phyloP scores from a whole-genome alignment of 1,284 basidiomycete species.

The Boletus mariae region DNA sequence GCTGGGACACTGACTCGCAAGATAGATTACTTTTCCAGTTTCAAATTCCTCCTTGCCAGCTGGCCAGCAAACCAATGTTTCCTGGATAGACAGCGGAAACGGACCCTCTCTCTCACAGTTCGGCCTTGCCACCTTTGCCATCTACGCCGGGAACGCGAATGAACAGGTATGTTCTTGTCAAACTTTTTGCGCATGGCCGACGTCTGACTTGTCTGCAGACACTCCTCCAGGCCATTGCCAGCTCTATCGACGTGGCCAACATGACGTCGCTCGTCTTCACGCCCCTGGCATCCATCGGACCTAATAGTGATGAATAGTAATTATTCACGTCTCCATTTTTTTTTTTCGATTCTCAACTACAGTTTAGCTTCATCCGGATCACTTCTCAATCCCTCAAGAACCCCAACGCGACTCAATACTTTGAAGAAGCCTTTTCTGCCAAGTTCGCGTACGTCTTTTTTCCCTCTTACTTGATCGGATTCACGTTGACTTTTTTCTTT shows the following conservation, averaged over 20 bases:
- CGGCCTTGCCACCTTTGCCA: constrained; percentile 57
- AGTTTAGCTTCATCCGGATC: constrained; percentile 67
- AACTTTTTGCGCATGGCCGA: not conserved
- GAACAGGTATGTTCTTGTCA: constrained; percentile 48
- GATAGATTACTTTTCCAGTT: constrained; percentile 60
- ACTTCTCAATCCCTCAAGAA: constrained; percentile 57
- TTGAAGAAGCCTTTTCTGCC: constrained; percentile 75
- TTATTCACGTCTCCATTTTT: not conserved
- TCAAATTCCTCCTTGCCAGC: constrained; percentile 50
- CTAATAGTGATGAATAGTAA: constrained; percentile 58
- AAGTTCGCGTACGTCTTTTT: constrained; percentile 57
- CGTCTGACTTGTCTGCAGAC: constrained; percentile 42
- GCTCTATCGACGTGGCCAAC: constrained; percentile 58
- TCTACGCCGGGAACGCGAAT: constrained; percentile 63
- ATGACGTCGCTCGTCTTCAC: constrained; percentile 53
- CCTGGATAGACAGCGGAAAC: constrained; percentile 65
- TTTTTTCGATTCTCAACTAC: not conserved
- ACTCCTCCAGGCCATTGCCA: constrained; percentile 58
- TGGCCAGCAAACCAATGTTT: constrained; percentile 56
- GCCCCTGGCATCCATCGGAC: constrained; percentile 59
- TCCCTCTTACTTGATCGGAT: not conserved
- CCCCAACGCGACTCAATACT: constrained; percentile 47
- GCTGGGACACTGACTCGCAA: not conserved
- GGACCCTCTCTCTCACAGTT: constrained; percentile 55
- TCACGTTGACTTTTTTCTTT: not conserved